A percentile compares a stretch with the other conserved stretches of the same genome.
Conservation (phyloP, 2,329 filamentous ascomycete species). For the Phaeosphaeriaceae sp. region DNA sequence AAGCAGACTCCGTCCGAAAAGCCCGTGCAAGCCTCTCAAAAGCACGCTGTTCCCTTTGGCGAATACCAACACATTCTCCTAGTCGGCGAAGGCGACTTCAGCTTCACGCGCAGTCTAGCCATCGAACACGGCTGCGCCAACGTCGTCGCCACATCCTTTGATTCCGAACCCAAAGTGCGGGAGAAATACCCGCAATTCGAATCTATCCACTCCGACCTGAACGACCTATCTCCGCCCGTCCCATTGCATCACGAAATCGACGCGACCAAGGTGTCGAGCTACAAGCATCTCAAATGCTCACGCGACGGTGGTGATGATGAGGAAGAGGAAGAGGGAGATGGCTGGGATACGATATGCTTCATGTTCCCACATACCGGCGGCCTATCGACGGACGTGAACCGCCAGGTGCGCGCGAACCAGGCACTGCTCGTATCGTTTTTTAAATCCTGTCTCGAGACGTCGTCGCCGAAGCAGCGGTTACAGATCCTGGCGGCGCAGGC, state of each 20-base stretch:
- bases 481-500: constrained; percentile 19
- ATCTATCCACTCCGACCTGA: constrained; percentile 41
- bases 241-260: constrained; percentile 66
- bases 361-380: constrained; percentile 98
- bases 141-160: constrained; percentile 74
- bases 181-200: constrained; percentile 57
- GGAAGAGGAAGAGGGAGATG: constrained; percentile 29
- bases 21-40: constrained; percentile 42
- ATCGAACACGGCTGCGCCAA: constrained; percentile 71
- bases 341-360: constrained; percentile 84
- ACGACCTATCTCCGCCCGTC: constrained; percentile 42
- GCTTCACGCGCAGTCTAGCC: constrained; percentile 74
- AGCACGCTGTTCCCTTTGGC: constrained; percentile 72
- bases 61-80: constrained; percentile 74
- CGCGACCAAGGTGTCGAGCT: constrained; percentile 62
- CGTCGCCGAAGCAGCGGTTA: constrained; percentile 20
- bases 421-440: constrained; percentile 43
- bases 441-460: constrained; percentile 32
- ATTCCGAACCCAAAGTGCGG: constrained; percentile 66
- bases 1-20: no score
- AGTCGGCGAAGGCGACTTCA: constrained; percentile 81
- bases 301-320: constrained; percentile 28
- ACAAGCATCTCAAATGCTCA: constrained; percentile 34
- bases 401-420: constrained; percentile 86
- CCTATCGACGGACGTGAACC: constrained; percentile 89